phyloP scores from a whole-genome alignment of 768 basidiomycete species.

The Strobilomyces echinocephalus region DNA sequence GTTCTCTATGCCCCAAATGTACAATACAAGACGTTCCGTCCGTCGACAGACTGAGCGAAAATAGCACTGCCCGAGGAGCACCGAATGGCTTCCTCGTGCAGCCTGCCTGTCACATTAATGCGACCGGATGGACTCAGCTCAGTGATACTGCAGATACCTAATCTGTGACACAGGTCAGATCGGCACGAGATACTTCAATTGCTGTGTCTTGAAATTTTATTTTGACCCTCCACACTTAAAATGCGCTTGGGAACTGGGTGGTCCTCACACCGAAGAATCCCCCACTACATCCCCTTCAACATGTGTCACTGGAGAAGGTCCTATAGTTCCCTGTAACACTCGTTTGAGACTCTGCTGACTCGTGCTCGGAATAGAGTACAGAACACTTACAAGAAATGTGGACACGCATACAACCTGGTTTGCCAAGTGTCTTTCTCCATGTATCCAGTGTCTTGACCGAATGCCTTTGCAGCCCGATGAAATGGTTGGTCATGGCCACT shows the following conservation, averaged over 20 bases:
- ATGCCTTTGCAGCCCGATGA: conserved; percentile 48
- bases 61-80: conserved; percentile 30
- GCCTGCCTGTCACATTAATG: conserved; percentile 19
- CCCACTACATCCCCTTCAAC: conserved; percentile 21
- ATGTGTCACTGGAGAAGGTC: conserved; percentile 79
- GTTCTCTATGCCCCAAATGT: conserved; percentile 19
- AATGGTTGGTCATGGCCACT: conserved; percentile 39
- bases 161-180: conserved; percentile 22
- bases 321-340: conserved; percentile 19
- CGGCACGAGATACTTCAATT: conserved; percentile 17
- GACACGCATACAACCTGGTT: conserved; percentile 52
- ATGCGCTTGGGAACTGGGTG: conserved; percentile 4
- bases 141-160: conserved; percentile 24
- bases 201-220: conserved; percentile 18
- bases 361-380: conserved; percentile 46
- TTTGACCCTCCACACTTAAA: conserved; percentile 22
- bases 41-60: conserved; percentile 16
- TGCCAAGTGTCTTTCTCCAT: conserved; percentile 20
- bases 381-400: conserved; percentile 54
- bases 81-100: conserved; percentile 27
- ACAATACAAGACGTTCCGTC: conserved; percentile 16
- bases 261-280: conserved; percentile 7
- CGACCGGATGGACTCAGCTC: conserved; percentile 15
- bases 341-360: conserved; percentile 10
- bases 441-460: conserved; percentile 10